These are phyloP conservation scores for Pinus albicaulis DNA, from an alignment of 75 land plant genomes.

Conservation along the genomic window DNA sequence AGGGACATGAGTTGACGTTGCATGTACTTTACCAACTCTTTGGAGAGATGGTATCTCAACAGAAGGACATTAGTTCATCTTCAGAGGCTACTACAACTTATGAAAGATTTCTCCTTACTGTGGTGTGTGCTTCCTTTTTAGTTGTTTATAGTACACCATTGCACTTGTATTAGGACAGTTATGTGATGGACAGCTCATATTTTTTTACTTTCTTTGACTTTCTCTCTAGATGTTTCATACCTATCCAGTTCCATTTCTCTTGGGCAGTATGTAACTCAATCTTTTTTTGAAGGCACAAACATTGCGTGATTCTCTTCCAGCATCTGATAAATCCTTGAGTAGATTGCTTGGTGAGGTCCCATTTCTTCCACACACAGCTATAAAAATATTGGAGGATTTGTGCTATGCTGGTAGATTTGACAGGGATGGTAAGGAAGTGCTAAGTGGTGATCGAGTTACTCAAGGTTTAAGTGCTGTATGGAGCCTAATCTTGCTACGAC, in stretches of 20 bases:
- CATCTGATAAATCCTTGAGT: constrained; percentile 86
- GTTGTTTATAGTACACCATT: not conserved
- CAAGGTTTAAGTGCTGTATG: constrained; percentile 92
- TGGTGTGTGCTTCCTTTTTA: constrained; percentile 40
- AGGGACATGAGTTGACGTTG: constrained; percentile 99
- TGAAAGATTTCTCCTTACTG: constrained; percentile 74
- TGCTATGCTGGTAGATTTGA: constrained; percentile 52
- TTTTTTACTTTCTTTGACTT: not conserved
- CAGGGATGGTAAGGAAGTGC: constrained; percentile 43
- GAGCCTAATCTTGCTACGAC: constrained; percentile 85
- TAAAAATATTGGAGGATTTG: constrained; percentile 68
- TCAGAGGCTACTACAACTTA: constrained; percentile 62
- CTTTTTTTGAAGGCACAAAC: constrained; percentile 62
- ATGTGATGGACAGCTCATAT: not conserved
- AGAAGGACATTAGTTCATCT: constrained; percentile 51
- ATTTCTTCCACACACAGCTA: constrained; percentile 55
- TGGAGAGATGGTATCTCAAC: constrained; percentile 58
- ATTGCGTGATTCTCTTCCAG: constrained; percentile 77
- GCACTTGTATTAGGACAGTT: not conserved
- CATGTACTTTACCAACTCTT: constrained; percentile 83
- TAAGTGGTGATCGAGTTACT: constrained; percentile 79
- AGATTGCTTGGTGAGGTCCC: constrained; percentile 86
- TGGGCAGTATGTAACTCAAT: not conserved
- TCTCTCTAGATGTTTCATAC: too few relatives aligned
- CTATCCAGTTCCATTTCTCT: not conserved